Evolutionary conservation across 257 asterid species (phyloP).

Genomic region (Solanum chmielewskii): DNA sequence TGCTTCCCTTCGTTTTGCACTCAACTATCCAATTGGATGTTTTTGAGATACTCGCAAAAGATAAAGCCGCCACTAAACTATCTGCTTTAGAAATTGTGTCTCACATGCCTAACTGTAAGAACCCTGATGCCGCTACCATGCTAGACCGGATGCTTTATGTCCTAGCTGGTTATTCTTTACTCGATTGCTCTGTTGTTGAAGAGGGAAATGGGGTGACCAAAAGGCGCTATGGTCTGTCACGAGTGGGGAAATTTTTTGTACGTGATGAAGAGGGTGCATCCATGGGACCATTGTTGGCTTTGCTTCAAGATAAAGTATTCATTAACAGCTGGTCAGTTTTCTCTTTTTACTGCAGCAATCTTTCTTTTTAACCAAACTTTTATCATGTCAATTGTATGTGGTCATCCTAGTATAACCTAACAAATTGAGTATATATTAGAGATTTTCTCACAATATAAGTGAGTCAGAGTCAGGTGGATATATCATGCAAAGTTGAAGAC

Average conservation of each 20-base stretch:
- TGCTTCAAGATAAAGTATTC: slow-evolving; percentile 11
- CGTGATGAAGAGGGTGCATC: slow-evolving; percentile 18
- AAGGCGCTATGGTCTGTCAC: slow-evolving; percentile 12
- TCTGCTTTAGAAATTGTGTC: slow-evolving; percentile 20
- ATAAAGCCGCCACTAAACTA: slow-evolving; percentile 2
- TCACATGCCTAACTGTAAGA: not conserved
- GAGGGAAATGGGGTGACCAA: not conserved
- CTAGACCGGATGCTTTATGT: slow-evolving; percentile 30
- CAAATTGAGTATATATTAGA: not conserved
- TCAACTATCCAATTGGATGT: slow-evolving; percentile 19
- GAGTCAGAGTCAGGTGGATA: no score
- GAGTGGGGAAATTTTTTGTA: slow-evolving; percentile 14
- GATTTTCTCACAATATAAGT: no score
- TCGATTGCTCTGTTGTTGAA: slow-evolving; percentile 4
- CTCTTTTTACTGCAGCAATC: not conserved
- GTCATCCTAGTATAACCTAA: not conserved
- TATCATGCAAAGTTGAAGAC: no score
- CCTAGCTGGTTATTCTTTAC: slow-evolving; percentile 19
- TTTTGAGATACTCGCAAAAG: slow-evolving; percentile 20
- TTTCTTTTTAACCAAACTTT: not conserved
- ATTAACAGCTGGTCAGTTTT: slow-evolving; percentile 3
- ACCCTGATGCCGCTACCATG: slow-evolving; percentile 7
- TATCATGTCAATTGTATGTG: not conserved
- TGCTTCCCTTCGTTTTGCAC: slow-evolving; percentile 15
- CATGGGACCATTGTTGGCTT: slow-evolving; percentile 2